A percentile compares a stretch with the other conserved stretches of the same genome.
Conservation (phyloP, 2,329 filamentous ascomycete species). For the Trichoderma cornu-damae region DNA sequence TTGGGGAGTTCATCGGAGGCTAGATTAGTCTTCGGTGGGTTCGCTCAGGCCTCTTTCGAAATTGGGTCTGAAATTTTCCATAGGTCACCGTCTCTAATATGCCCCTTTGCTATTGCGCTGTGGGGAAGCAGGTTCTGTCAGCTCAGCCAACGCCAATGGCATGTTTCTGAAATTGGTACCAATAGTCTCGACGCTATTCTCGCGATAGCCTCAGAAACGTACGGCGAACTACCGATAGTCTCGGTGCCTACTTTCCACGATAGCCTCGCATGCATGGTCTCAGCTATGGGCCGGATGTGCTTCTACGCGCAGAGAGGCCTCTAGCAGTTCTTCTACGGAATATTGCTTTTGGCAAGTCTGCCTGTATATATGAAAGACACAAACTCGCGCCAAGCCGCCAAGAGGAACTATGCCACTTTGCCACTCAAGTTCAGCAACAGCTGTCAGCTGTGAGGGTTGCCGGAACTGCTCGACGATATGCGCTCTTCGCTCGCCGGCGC, state of each 20-base stretch:
- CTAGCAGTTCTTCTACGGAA: background rate
- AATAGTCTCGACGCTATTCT: constrained; percentile 3
- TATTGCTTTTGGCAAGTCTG: background rate
- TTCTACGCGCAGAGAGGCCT: background rate
- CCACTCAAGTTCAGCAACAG: background rate
- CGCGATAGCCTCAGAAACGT: background rate
- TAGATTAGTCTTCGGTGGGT: constrained; percentile 1
- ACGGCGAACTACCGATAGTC: background rate
- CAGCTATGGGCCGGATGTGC: background rate
- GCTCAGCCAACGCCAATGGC: background rate
- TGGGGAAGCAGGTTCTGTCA: background rate
- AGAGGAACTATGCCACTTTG: background rate
- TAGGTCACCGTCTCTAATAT: background rate
- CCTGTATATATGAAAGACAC: background rate
- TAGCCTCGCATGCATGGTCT: background rate
- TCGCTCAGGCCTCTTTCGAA: background rate
- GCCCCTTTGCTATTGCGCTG: background rate
- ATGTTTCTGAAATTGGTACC: background rate
- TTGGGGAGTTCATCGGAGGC: background rate
- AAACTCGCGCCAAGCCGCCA: background rate
- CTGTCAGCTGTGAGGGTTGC: background rate
- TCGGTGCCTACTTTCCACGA: background rate
- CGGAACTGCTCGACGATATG: background rate
- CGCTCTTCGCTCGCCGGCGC: background rate
- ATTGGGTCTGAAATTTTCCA: background rate